Conservation (phyloP, 768 basidiomycete species). For the Lyophyllum shimeji region DNA sequence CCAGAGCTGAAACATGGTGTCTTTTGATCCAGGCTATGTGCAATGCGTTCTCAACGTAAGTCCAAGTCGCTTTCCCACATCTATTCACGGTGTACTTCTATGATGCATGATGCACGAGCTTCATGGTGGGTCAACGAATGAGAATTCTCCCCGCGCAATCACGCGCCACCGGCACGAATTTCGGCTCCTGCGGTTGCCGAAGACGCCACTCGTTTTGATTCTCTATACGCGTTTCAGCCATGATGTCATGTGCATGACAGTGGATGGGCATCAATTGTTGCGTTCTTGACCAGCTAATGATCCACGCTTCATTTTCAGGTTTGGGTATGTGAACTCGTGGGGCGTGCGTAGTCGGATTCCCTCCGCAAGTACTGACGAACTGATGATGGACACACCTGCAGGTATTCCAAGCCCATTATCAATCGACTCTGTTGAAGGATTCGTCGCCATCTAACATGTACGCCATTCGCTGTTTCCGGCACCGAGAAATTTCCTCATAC, state of each 20-base stretch:
- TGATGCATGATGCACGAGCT: no score
- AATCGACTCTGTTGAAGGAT: slow-evolving; percentile 46
- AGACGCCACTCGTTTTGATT: no score
- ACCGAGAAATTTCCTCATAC: background rate
- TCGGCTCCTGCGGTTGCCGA: no score
- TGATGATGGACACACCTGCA: slow-evolving; percentile 22
- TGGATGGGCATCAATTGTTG: no score
- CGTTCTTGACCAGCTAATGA: no score
- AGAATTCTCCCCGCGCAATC: no score
- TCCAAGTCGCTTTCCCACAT: background rate
- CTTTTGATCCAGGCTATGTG: slow-evolving; percentile 37
- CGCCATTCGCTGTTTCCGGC: slow-evolving; percentile 16
- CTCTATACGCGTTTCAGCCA: no score
- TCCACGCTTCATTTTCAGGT: slow-evolving; percentile 26
- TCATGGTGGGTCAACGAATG: no score
- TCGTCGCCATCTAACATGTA: slow-evolving; percentile 67
- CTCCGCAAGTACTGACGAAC: background rate
- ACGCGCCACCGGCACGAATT: no score
- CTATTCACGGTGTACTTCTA: background rate
- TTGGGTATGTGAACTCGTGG: slow-evolving; percentile 76
- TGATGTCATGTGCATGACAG: no score
- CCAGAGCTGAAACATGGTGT: no score
- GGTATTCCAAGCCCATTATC: slow-evolving; percentile 77
- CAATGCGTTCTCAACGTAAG: slow-evolving; percentile 44
- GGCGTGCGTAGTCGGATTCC: slow-evolving; percentile 46